Evolutionary conservation across 352 stramenopile genomes (phyloP).

Genomic region (Phytopythium boreale): DNA sequence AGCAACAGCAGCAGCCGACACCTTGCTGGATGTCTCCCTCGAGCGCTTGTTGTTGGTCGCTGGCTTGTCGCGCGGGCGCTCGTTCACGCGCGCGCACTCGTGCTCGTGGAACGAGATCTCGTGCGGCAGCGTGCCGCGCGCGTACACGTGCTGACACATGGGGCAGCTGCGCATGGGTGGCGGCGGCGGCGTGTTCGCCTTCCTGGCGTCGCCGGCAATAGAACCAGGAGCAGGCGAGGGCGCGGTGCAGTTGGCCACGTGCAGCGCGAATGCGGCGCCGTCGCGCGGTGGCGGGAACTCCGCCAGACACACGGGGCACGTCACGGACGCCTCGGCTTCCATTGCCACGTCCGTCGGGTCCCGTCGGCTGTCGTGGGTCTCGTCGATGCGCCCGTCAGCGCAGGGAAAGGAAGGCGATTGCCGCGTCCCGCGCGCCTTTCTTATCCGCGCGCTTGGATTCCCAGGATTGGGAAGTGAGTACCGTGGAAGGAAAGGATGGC

Average conservation of each 20-base stretch:
- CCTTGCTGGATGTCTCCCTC: constrained; percentile 14
- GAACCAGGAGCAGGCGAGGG: constrained; percentile 1
- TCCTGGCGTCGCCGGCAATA: background rate
- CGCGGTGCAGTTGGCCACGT: constrained; percentile 49
- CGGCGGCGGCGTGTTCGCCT: constrained; percentile 10
- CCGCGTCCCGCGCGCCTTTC: constrained; percentile 1
- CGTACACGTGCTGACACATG: constrained; percentile 68
- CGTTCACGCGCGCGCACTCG: constrained; percentile 71
- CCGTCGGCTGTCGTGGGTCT: no score
- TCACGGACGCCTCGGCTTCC: constrained; percentile 14
- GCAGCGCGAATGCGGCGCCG: constrained; percentile 41
- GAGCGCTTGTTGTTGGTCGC: constrained; percentile 27
- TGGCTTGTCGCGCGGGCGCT: constrained; percentile 6
- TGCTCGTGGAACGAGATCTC: constrained; percentile 77
- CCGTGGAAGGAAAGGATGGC: no score
- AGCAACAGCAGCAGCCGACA: background rate
- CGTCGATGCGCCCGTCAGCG: background rate
- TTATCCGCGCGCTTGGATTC: background rate
- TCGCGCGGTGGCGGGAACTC: constrained; percentile 19
- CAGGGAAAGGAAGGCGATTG: background rate
- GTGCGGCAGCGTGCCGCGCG: constrained; percentile 29
- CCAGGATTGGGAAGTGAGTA: background rate
- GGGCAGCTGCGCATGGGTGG: constrained; percentile 36
- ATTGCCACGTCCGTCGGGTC: background rate
- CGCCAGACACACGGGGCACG: constrained; percentile 51